Base-by-base conservation (phyloP, 2,329 filamentous ascomycete species). In the Aspergillus amoenus region DNA sequence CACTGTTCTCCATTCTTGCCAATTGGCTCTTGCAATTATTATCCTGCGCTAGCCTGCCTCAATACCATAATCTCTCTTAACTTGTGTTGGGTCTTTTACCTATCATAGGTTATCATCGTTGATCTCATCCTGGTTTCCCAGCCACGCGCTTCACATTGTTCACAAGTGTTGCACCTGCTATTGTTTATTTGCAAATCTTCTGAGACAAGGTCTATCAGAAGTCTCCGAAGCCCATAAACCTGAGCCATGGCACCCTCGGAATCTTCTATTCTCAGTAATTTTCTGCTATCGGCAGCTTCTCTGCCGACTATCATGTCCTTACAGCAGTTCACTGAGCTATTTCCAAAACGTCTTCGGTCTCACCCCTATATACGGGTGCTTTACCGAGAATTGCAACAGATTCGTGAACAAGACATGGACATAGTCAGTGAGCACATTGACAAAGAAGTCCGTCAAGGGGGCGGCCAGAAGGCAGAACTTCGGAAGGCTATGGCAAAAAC, bases 351-450 rank as follows among this genome's bases (percentile, higher is more conserved):
- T 40, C 79, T 87, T 49, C 88, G 87, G 58, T 78, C 81, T 22
- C 88, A 87, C 46, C 84, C 88, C 0, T 85, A 88, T 55, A 81
- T 93, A 47, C 84, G 85, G 56, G 78, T 81, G 0, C 80, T 96
- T 5, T 96, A 95, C 70, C 85, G 89, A 47, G 89, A 94, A 70
- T 81, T 96, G 3, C 89, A 94, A 67, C 82, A 86, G 58, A 84
- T 92, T 69, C 85, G 91, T 54, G 85, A 87, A 60, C 81, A 82
- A 47, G 79, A 88, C 11, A 82, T 91, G 53, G 89, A 93, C 65
- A 72, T 78, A 4, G 86, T 95, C 13, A 81, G 85, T 52, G 76
- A 67, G 72, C 89, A 75, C 59, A 77, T 78, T 56, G 69, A 76
- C 54, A 66, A 64, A 48, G 75, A 78, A 62, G 61, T 71, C 51